A percentile compares a stretch with the other conserved stretches of the same genome.
Evolutionary conservation across 192 early-diverging fungal genomes (phyloP).

Genomic region (Backusella macrospora): DNA sequence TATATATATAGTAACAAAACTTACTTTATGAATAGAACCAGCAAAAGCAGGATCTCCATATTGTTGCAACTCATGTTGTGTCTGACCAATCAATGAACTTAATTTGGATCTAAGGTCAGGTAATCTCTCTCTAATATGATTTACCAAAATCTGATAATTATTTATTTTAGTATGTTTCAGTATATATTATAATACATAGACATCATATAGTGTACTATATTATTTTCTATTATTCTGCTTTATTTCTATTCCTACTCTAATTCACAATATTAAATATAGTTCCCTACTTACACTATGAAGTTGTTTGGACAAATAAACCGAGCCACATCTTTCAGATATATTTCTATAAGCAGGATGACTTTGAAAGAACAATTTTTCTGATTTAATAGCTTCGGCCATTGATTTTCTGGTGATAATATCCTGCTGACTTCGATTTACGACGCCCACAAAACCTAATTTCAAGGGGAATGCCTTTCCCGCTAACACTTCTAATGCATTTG

Average conservation of each 20-base stretch:
- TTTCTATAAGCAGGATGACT: constrained; percentile 72
- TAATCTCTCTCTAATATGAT: constrained; percentile 74
- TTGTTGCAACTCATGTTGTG: constrained; percentile 69
- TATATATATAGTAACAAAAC: not conserved
- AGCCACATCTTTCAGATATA: constrained; percentile 73
- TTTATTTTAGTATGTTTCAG: not conserved
- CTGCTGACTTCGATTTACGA: constrained; percentile 82
- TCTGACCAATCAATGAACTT: constrained; percentile 71
- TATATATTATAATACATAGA: not conserved
- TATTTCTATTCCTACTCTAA: not conserved
- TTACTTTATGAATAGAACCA: constrained; percentile 50
- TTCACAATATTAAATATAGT: not conserved
- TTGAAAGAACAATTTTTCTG: constrained; percentile 73
- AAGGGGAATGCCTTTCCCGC: constrained; percentile 74
- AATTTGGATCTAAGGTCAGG: constrained; percentile 73
- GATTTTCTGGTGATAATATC: constrained; percentile 76
- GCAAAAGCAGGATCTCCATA: constrained; percentile 59
- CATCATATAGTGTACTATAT: not conserved
- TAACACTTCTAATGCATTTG: constrained; percentile 77
- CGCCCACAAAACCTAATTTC: constrained; percentile 81
- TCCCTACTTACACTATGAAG: constrained; percentile 58
- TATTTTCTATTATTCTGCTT: not conserved
- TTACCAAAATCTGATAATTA: constrained; percentile 60
- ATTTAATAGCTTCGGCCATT: constrained; percentile 68
- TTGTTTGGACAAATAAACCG: constrained; percentile 65